Evolutionary conservation across 208 protist species (phyloP).

Genomic region (Acanthamoeba lugdunensis): DNA sequence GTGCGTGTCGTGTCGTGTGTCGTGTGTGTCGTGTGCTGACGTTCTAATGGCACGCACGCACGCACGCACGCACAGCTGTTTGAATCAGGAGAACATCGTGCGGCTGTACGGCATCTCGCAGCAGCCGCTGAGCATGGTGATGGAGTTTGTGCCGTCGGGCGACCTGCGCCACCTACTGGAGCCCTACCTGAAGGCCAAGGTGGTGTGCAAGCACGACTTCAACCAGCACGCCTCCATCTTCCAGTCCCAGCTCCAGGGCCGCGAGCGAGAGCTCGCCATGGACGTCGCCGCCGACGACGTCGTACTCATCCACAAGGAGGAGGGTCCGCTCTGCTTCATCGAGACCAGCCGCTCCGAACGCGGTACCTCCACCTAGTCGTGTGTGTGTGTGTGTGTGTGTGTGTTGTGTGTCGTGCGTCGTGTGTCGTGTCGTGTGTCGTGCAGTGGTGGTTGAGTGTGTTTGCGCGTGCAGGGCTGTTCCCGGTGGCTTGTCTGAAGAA

Average conservation of each 20-base stretch:
- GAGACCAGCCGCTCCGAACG: conserved; percentile 47
- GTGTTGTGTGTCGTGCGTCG: background rate
- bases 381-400: background rate
- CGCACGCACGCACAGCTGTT: background rate
- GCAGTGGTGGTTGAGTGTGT: background rate
- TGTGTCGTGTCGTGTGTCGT: background rate
- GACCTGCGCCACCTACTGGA: conserved; percentile 74
- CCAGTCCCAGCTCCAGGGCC: background rate
- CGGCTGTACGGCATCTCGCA: conserved; percentile 75
- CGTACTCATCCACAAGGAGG: conserved; percentile 41
- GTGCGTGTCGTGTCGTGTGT: background rate
- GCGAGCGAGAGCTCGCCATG: background rate
- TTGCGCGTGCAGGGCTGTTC: background rate
- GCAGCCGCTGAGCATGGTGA: conserved; percentile 78
- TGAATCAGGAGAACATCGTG: conserved; percentile 79
- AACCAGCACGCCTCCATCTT: conserved; percentile 34
- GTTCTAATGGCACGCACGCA: no score
- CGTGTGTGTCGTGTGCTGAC: background rate
- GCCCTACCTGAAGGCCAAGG: conserved; percentile 33
- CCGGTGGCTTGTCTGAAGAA: conserved; percentile 8
- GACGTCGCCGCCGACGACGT: background rate
- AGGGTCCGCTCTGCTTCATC: conserved; percentile 29
- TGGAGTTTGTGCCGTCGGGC: conserved; percentile 79
- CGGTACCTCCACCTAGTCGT: background rate
- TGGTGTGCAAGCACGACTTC: conserved; percentile 51